Conservation (phyloP, 2,329 filamentous ascomycete species). For the Claviceps arundinis region DNA sequence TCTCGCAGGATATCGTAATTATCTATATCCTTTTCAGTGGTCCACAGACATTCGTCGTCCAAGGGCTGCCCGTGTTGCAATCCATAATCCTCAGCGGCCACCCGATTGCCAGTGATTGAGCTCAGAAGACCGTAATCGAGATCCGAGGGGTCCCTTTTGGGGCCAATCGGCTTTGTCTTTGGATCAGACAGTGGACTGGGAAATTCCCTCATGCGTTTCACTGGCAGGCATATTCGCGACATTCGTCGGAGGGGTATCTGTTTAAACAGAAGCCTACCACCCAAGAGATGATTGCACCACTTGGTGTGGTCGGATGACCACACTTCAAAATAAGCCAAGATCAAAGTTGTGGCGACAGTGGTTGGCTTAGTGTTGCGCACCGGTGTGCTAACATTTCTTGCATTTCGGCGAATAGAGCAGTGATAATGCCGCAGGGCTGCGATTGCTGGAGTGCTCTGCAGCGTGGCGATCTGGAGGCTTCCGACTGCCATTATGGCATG, state of each 20-base stretch:
- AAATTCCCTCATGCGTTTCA: constrained; percentile 34
- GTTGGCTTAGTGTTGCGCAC: constrained; percentile 59
- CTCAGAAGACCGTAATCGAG: constrained; percentile 29
- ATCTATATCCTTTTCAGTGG: constrained; percentile 53
- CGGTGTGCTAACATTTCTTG: constrained; percentile 58
- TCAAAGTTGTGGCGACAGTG: constrained; percentile 74
- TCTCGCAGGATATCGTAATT: constrained; percentile 73
- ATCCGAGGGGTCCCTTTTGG: constrained; percentile 20
- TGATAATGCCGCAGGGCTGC: constrained; percentile 88
- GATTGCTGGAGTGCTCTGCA: constrained; percentile 60
- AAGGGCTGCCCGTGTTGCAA: constrained; percentile 17
- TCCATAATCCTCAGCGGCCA: constrained; percentile 26
- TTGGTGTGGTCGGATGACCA: constrained; percentile 90
- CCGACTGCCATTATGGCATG: constrained; percentile 83
- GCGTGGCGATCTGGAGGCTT: constrained; percentile 75
- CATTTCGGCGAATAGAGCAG: constrained; percentile 65
- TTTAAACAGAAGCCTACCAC: constrained; percentile 66
- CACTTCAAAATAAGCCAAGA: constrained; percentile 86
- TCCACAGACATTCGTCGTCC: constrained; percentile 10
- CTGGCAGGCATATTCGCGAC: constrained; percentile 54
- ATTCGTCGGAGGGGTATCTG: constrained; percentile 70
- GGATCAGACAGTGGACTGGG: constrained; percentile 1
- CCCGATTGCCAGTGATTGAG: constrained; percentile 25
- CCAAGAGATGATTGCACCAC: constrained; percentile 86
- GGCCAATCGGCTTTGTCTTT: background rate